phyloP scores from a whole-genome alignment of 2,329 filamentous ascomycete genomes.

The Paraphaeosphaeria minitans region DNA sequence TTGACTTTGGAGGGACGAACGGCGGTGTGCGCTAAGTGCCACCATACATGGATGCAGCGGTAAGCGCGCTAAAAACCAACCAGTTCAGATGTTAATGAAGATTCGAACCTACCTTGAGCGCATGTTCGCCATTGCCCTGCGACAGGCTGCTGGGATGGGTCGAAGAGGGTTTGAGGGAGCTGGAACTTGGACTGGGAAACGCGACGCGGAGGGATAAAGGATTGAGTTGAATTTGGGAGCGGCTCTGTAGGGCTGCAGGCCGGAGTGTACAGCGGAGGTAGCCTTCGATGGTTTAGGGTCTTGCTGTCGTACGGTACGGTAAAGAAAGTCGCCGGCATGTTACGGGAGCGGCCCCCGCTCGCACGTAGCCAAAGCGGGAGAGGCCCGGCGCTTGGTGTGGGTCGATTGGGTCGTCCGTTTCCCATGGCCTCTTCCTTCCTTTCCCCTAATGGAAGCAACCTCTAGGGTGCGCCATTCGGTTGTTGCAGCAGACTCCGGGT shows the following conservation, averaged over 20 bases:
- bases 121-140: conserved; percentile 16
- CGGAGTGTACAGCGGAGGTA: conserved; percentile 32
- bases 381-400: conserved; percentile 24
- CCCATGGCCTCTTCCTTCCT: conserved; percentile 40
- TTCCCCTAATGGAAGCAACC: conserved; percentile 25
- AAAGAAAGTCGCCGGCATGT: conserved; percentile 31
- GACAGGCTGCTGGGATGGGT: conserved; percentile 23
- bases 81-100: conserved; percentile 9
- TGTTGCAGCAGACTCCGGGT: conserved; percentile 17
- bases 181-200: conserved; percentile 18
- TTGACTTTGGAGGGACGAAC: conserved; percentile 12
- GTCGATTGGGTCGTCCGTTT: conserved; percentile 27
- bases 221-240: conserved; percentile 13
- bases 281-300: conserved; percentile 23
- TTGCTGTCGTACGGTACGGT: conserved; percentile 26
- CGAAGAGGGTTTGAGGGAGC: conserved; percentile 31
- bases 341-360: conserved; percentile 34
- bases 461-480: conserved; percentile 34
- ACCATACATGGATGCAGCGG: conserved; percentile 14
- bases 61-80: conserved; percentile 17
- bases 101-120: conserved; percentile 25
- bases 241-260: conserved; percentile 22
- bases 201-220: conserved; percentile 14
- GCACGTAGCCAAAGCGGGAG: conserved; percentile 18
- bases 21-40: conserved; percentile 15